Base-by-base conservation (phyloP, 495 filamentous ascomycete genomes). In the Beverwykella pulmonaria region DNA sequence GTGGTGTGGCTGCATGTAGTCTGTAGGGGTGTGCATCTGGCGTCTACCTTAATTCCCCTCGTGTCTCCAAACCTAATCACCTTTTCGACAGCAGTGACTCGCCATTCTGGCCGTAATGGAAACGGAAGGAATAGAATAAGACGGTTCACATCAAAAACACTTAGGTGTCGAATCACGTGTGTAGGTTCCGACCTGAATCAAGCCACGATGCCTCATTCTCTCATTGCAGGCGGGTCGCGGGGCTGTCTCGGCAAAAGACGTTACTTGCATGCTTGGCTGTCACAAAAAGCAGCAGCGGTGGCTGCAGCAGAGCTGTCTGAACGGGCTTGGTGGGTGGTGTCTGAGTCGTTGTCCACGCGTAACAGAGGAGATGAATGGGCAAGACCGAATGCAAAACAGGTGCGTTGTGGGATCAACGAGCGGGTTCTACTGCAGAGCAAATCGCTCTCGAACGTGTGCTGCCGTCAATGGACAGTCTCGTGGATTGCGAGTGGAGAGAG, bases 381-480 rank as follows among this genome's bases (percentile, higher is more conserved):
- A n/a, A 44, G 48, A 50, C 48, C 20, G 48, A 50, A 25, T 7
- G 48, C 48, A 25, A 17, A 25, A 27, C 25, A 15, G 9, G 48
- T 7, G 48, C 20, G 48, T 19, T 23, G 12, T 25, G 48, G 25
- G 48, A 10, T 50, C 15, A 27, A 50, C 25, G 48, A 27, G 48
- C 9, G 5, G 25, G 2, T 7, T 19, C 6, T 19, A 26, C 25
- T 23, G 48, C 48, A 50, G 9, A 50, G 3, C 20, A 19, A 50
- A 27, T 10, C 48, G n/a, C 20, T 12, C 1, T 3, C 6, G 9
- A 15, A 50, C 48, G 48, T 50, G 48, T 50, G 48, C 48, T 2
- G 20, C 48, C 48, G 48, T 50, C 48, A 50, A 50, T 50, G 48
- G 48, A 50, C 25, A 50, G 48, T 25, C 12, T 50, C 20, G 48